phyloP scores from a whole-genome alignment of 2,329 filamentous ascomycete genomes.

The Clonostachys sp. region DNA sequence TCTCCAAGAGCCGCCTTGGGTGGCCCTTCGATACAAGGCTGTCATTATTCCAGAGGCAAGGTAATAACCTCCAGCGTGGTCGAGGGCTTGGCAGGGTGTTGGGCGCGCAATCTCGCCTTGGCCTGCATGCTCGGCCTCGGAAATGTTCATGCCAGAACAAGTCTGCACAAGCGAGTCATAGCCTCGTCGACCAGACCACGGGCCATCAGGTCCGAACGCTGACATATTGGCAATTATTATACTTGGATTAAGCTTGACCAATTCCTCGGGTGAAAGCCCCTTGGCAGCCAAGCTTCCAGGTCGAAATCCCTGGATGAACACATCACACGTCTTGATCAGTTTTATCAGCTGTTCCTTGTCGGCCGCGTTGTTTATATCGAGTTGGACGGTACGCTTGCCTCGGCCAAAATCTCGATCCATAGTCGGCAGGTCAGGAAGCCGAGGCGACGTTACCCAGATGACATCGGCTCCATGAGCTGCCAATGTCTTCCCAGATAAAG shows the following conservation, averaged over 20 bases:
- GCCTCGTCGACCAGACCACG: constrained; percentile 31
- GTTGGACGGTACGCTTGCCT: constrained; percentile 59
- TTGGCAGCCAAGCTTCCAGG: constrained; percentile 47
- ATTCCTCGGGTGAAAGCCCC: constrained; percentile 21
- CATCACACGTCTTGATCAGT: constrained; percentile 54
- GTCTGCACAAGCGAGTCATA: constrained; percentile 47
- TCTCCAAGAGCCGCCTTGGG: constrained; percentile 37
- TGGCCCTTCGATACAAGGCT: constrained; percentile 38
- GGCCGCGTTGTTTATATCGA: constrained; percentile 48
- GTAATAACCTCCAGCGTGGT: constrained; percentile 48
- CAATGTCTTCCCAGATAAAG: constrained; percentile 60
- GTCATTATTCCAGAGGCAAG: constrained; percentile 44
- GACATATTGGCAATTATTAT: constrained; percentile 44
- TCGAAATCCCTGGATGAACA: constrained; percentile 61
- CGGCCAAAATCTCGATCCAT: constrained; percentile 64
- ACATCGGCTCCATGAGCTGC: constrained; percentile 70
- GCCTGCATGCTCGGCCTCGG: constrained; percentile 40
- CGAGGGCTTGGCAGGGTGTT: constrained; percentile 47
- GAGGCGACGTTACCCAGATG: constrained; percentile 61
- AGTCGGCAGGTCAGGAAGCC: constrained; percentile 59
- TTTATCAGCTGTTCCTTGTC: constrained; percentile 49
- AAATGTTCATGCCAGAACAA: constrained; percentile 46
- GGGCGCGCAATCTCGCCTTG: constrained; percentile 27
- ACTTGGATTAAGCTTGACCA: constrained; percentile 28
- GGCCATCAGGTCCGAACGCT: constrained; percentile 41